Base-by-base conservation (phyloP, 495 filamentous ascomycete genomes). In the Penicillium bovifimosum region DNA sequence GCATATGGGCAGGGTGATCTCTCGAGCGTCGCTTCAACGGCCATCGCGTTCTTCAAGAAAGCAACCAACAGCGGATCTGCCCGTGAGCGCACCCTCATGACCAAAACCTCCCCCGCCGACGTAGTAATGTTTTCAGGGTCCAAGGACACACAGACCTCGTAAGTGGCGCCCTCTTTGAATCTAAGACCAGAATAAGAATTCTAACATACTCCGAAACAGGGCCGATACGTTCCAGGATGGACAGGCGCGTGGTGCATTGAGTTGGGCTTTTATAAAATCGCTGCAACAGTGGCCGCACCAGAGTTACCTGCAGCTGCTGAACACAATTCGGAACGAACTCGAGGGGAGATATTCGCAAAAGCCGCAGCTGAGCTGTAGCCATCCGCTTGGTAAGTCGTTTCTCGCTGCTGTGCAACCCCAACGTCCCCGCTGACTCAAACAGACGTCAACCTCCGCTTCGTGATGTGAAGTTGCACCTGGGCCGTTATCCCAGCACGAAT, bases 101-200 rank as follows among this genome's bases (percentile, higher is more conserved):
- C 92, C 24, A 96, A 96, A 72, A 97, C 93, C 3, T 93, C 87
- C 14, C 86, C 90, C 5, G 93, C 93, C 29, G 93, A 98, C 72
- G 93, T 98, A 43, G 82, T 98, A 59, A 96, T 97, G 89, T 95
- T 92, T 78, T 92, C 88, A 35, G 93, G 93, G 16, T 95, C 88
- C 70, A 98, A 97, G 67, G 95, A 97, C 66, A 85, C 86, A 41
- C 93, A 98, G 75, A 98, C 91, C 41, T 75, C 72, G 72, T 75
- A 60, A 59, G 71, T 65, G 29, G 13, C 17, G 16, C 27, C 16
- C 9, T 6, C 26, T 14, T 7, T 11, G 3, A n/a, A 3, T n/a
- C 8, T 14, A 16, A 41, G 20, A n/a, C 9, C 24, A 24, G 10
- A 14, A 40, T 20, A 9, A 36, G 45, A 28, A 26, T 28, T 8